Evolutionary conservation across 2,329 filamentous ascomycete genomes (phyloP), one percentile per base, ranked within the genome.

Genomic region (Aspergillus sp.): DNA sequence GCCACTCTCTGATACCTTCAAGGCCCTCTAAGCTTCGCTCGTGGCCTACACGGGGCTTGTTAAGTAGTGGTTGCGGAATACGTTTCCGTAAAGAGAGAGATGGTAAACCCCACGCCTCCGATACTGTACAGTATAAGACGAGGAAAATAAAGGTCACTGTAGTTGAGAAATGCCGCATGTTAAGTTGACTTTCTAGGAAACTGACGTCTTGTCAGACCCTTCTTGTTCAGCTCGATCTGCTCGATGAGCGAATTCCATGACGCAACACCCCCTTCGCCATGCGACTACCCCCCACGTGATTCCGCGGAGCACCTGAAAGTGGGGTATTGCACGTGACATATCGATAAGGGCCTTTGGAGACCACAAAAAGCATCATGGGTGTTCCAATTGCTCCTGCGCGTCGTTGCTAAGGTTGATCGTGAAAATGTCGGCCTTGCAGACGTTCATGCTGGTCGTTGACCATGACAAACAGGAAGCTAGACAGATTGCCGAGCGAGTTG

Each of bases 401-500:
- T 54, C 46, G 19, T 20, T 42, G 33, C 12, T 33, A 45, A 19
- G 51, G 50, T 48, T 44, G 41, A 63, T 64, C 56, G 58, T 56
- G 60, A 77, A 66, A 56, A 80, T 80, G 76, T 79, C 77, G 58
- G 79, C 78, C 61, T 66, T 79, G 61, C 78, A 79, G 71, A 75
- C 73, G 22, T 82, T 79, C 63, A 70, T 82, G 69, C 71, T 82
- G 65, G 73, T 75, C 47, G 73, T 79, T 37, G 77, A 80, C 60
- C 74, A 75, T 57, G 73, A 80, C 63, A 78, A 76, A 62, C 69
- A 74, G 52, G 78, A 77, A 65, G 79, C 79, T 37, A 71, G 72
- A 54, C 64, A 71, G 53, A 78, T 81, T 63, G 79, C 79, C 20
- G 69, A 72, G 55, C 64, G 69, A 50, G 75, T 76, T 57, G 78